A percentile compares a stretch with the other conserved stretches of the same genome.
Conservation (phyloP, 306 rosid species). For the Cicer arietinum region DNA sequence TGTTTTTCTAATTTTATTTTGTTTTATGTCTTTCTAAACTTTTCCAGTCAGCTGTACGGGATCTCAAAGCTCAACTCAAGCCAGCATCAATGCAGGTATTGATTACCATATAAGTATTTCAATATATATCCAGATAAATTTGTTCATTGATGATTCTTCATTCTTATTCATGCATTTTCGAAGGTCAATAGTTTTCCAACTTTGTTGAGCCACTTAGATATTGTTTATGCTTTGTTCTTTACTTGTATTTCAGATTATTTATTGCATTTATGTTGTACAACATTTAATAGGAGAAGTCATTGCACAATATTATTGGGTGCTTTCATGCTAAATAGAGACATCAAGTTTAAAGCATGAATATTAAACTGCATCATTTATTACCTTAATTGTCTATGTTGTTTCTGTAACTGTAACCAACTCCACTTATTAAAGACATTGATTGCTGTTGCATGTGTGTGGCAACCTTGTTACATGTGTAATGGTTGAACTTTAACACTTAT, state of each 20-base stretch:
- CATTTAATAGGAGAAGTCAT: slow-evolving; percentile 5
- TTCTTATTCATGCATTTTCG: slow-evolving; percentile 28
- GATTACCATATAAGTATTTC: slow-evolving; percentile 5
- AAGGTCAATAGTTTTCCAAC: slow-evolving; percentile 8
- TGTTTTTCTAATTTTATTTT: slow-evolving; percentile 7
- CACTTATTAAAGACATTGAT: background rate
- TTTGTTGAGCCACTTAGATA: slow-evolving; percentile 34
- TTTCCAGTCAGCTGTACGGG: slow-evolving; percentile 86
- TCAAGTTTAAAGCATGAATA: slow-evolving; percentile 8
- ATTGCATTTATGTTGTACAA: slow-evolving; percentile 8
- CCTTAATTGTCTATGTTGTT: background rate
- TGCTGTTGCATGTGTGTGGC: slow-evolving; percentile 5
- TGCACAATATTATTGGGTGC: background rate
- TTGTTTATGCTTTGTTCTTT: slow-evolving; percentile 25
- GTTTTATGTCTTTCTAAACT: slow-evolving; percentile 32
- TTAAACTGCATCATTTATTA: background rate
- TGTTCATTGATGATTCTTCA: slow-evolving; percentile 6
- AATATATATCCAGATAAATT: slow-evolving; percentile 12
- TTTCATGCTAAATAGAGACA: slow-evolving; percentile 3
- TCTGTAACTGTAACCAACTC: background rate
- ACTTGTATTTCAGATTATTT: background rate
- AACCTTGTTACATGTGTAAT: background rate
- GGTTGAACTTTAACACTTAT: background rate
- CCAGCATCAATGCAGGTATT: slow-evolving; percentile 95
- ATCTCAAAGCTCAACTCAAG: slow-evolving; percentile 85